Evolutionary conservation across 23 red algal species (phyloP).

Genomic region (Gracilaria vermiculophylla): DNA sequence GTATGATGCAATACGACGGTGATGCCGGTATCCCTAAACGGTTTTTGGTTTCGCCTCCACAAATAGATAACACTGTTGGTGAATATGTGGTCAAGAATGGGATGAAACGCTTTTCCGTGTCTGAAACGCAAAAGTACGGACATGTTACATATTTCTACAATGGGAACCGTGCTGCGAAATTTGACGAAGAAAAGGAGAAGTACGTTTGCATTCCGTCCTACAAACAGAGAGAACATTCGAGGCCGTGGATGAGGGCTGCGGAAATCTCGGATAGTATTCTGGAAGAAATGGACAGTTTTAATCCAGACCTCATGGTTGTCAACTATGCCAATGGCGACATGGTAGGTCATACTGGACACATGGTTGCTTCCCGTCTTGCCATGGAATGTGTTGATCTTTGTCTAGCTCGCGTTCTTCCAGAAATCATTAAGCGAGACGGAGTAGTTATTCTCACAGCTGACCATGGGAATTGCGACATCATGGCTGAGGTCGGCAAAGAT

Average conservation of each 20-base stretch:
- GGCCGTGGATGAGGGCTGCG: constrained; percentile 74
- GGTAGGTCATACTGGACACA: constrained; percentile 88
- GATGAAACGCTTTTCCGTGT: constrained; percentile 67
- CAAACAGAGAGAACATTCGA: constrained; percentile 65
- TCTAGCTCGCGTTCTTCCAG: constrained; percentile 68
- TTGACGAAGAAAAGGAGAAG: constrained; percentile 77
- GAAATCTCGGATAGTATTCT: constrained; percentile 84
- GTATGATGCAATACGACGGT: constrained; percentile 94
- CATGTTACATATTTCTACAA: constrained; percentile 98
- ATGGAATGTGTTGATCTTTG: constrained; percentile 85
- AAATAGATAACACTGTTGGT: constrained; percentile 60
- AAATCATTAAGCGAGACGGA: constrained; percentile 60
- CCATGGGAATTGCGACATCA: constrained; percentile 90
- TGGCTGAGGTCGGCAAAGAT: constrained; percentile 82
- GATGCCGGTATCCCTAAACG: constrained; percentile 77
- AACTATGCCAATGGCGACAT: constrained; percentile 93
- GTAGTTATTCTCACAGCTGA: constrained; percentile 79
- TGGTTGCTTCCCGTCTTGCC: constrained; percentile 76
- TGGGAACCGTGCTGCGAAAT: constrained; percentile 82
- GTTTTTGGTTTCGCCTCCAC: constrained; percentile 71
- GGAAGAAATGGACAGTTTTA: constrained; percentile 75
- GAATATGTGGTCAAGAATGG: constrained; percentile 73
- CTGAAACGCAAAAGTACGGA: constrained; percentile 93
- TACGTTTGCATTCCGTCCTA: constrained; percentile 78
- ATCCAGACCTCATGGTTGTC: constrained; percentile 78